Evolutionary conservation across 139 green algal species (phyloP).

Genomic region (Chlamydomonas incerta): DNA sequence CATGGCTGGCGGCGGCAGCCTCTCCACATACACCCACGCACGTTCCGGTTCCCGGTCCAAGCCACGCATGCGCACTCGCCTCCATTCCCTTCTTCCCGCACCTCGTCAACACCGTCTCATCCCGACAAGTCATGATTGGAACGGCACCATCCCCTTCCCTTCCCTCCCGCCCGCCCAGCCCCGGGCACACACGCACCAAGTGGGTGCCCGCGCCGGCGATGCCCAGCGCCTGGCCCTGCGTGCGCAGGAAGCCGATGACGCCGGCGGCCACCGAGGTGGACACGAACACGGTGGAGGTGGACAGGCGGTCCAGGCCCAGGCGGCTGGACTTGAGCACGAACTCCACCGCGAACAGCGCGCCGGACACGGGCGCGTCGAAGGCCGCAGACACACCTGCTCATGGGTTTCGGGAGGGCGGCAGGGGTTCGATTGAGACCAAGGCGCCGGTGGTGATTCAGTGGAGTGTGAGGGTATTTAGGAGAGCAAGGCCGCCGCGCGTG

Average conservation of each 20-base stretch:
- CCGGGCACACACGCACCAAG: constrained; percentile 31
- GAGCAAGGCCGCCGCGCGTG: too few species aligned
- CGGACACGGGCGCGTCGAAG: constrained; percentile 95
- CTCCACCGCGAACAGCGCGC: constrained; percentile 96
- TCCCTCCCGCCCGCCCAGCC: background rate
- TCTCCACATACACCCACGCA: background rate
- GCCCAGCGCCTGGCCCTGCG: constrained; percentile 54
- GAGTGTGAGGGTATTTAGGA: too few species aligned
- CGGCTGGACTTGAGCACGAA: constrained; percentile 78
- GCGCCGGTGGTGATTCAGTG: too few species aligned
- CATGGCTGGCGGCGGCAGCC: background rate
- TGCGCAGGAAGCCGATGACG: constrained; percentile 58
- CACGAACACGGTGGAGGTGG: constrained; percentile 66
- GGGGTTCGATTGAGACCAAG: too few species aligned
- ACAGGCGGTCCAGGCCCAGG: constrained; percentile 66
- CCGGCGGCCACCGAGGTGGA: constrained; percentile 58
- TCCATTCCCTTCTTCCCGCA: too few species aligned
- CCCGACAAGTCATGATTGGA: too few species aligned
- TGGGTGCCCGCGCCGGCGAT: constrained; percentile 63
- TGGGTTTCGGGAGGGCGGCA: too few species aligned
- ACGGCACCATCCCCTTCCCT: background rate
- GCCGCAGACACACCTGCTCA: constrained; percentile 85
- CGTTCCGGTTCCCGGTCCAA: too few species aligned
- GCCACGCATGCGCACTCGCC: too few species aligned
- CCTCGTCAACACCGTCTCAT: too few species aligned